phyloP scores from a whole-genome alignment of 192 early-diverging fungal genomes.

The Linnemannia exigua region DNA sequence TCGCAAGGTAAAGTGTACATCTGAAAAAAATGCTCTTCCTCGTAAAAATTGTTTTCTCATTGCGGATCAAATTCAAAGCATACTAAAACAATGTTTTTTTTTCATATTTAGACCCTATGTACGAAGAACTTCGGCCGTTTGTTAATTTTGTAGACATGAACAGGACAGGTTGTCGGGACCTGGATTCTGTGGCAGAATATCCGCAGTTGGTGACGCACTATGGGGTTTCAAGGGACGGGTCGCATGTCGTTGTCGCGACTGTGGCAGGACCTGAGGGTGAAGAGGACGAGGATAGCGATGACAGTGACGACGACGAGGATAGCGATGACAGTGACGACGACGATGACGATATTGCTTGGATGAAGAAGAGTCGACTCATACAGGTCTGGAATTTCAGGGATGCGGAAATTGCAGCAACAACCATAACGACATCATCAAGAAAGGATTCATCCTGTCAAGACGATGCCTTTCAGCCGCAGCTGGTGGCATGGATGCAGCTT shows the following conservation, averaged over 20 bases:
- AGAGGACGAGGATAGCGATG: neutral
- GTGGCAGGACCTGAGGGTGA: neutral
- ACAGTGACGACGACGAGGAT: too few relatives aligned
- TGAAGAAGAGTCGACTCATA: neutral
- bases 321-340: too few relatives aligned
- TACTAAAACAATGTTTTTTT: neutral
- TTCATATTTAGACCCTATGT: neutral
- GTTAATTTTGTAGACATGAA: neutral
- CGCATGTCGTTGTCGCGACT: neutral
- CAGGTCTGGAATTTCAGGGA: neutral
- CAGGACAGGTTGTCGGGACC: neutral
- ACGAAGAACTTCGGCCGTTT: neutral
- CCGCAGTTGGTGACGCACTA: neutral
- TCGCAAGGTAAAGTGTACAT: neutral
- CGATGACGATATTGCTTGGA: too few relatives aligned
- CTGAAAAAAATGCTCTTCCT: too few relatives aligned
- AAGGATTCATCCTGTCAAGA: neutral
- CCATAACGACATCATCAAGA: neutral
- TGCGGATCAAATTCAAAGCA: neutral
- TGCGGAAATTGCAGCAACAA: neutral
- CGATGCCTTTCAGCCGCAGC: neutral
- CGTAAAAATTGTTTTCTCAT: too few relatives aligned
- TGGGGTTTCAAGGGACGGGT: neutral
- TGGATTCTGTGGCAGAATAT: neutral
- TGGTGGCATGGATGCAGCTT: conserved; percentile 4